Conservation (phyloP, 805 yeast species). For the Scheffersomyces spartinae region DNA sequence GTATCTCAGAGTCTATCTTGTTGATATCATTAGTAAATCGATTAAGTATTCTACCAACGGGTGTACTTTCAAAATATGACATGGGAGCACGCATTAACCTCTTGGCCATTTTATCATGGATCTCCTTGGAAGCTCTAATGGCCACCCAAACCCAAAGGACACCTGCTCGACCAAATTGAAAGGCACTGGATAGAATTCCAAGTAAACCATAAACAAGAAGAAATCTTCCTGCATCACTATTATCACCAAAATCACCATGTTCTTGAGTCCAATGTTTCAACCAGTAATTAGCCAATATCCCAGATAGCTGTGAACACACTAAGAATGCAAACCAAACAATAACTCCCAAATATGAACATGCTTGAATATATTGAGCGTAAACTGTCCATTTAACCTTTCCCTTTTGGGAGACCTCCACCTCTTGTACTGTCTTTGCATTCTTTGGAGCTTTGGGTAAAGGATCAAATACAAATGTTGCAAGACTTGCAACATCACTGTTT, state of each 20-base stretch:
- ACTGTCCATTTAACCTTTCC: constrained; percentile 49
- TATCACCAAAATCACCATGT: constrained; percentile 29
- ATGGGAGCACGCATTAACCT: constrained; percentile 49
- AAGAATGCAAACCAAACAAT: constrained; percentile 24
- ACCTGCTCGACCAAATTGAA: constrained; percentile 34
- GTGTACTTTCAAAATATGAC: constrained; percentile 60
- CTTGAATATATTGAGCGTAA: constrained; percentile 43
- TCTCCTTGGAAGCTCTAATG: constrained; percentile 39
- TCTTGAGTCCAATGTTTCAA: constrained; percentile 59
- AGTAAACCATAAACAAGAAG: constrained; percentile 44
- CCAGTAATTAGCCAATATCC: constrained; percentile 46
- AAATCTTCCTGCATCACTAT: constrained; percentile 31
- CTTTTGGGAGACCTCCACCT: constrained; percentile 40
- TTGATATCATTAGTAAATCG: constrained; percentile 55
- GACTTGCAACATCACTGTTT: constrained; percentile 40
- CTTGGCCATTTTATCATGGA: constrained; percentile 47
- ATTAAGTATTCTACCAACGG: constrained; percentile 54
- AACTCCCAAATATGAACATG: constrained; percentile 45
- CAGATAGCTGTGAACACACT: constrained; percentile 17
- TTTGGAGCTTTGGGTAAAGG: constrained; percentile 20
- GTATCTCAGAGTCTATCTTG: constrained; percentile 43
- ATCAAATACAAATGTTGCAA: constrained; percentile 44
- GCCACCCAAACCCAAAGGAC: constrained; percentile 43
- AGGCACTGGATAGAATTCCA: constrained; percentile 41
- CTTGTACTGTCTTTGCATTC: constrained; percentile 30